Evolutionary conservation across 768 basidiomycete species (phyloP), one percentile per base, ranked within the genome.

Genomic region (Panaeolus papilionaceus): DNA sequence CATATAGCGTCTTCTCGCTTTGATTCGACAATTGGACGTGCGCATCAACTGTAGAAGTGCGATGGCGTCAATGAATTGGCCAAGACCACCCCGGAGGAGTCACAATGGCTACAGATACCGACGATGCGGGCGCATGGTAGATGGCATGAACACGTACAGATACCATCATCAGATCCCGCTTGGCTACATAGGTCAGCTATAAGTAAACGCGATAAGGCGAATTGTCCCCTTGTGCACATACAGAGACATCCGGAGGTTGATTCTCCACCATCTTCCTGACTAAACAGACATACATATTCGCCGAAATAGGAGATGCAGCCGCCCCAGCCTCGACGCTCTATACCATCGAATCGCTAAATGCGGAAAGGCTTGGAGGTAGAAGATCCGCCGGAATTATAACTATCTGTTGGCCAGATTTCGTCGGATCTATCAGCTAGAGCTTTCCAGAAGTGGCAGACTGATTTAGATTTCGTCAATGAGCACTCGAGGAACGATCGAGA

Each of bases 21-120:
- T 58, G 10, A 49, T 33, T 33, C 33, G 28, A 37, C 49, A 51
- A 51, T 18, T 51, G 49, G 23, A 51, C 20, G 49, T 33, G 54
- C 54, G 28, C 54, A 58, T 58, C 54, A 58, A 58, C 33, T 33
- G 28, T 12, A 28, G 6, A 33, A 33, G 54, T 7, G 28, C 54
- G 28, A 33, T 58, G 54, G 54, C 54, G 54, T 58, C 54, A 58
- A 58, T 58, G 54, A 58, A 58, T 58, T 58, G 54, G 54, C 54
- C 54, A 58, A 58, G 54, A 58, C 33, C 28, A 16, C 28, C 11
- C 33, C 28, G 54, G 54, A 58, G 54, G 20, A 33, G 47, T 18
- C 20, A 23, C 47, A 26, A 23, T 33, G 26, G 2, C 54, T 58
- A 58, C 28, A 58, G 28, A 33, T 33, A 58, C 54, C 54, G 54